Conservation (phyloP, 1,284 basidiomycete species). For the Heterobasidion parviporum region DNA sequence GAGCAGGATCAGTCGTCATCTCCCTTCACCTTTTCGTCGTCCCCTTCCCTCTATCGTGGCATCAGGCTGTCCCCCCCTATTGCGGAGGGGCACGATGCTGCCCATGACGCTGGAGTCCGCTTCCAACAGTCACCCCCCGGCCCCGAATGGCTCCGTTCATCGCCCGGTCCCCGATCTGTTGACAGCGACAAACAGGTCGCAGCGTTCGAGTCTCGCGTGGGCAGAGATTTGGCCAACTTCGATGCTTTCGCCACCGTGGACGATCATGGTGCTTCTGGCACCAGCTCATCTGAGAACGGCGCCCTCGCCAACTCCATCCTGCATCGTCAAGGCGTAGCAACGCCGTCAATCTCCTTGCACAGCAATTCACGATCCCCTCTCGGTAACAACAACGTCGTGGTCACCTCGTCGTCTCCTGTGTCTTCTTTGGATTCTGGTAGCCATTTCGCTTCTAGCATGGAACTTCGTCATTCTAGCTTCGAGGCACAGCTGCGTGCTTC, state of each 20-base stretch:
- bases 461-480: constrained; percentile 33
- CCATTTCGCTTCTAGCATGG: constrained; percentile 40
- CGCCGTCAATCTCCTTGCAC: constrained; percentile 35
- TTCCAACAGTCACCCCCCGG: constrained; percentile 20
- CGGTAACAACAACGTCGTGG: constrained; percentile 20
- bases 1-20: constrained; percentile 46
- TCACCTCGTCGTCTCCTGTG: constrained; percentile 62
- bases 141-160: constrained; percentile 18
- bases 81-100: constrained; percentile 25
- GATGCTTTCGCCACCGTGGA: constrained; percentile 50
- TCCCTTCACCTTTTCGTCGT: constrained; percentile 46
- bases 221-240: constrained; percentile 42
- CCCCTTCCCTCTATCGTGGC: constrained; percentile 58
- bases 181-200: constrained; percentile 39
- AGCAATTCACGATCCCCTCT: constrained; percentile 25
- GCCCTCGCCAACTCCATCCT: constrained; percentile 18
- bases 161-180: constrained; percentile 37
- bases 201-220: constrained; percentile 29
- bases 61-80: constrained; percentile 62
- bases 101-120: constrained; percentile 17
- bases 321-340: constrained; percentile 26
- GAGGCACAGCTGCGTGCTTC: constrained; percentile 68
- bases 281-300: constrained; percentile 6
- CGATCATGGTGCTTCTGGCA: constrained; percentile 20
- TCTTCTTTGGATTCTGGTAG: constrained; percentile 70